Evolutionary conservation across 371 early-diverging fungal genomes (phyloP).

Genomic region (Mortierella sp.): DNA sequence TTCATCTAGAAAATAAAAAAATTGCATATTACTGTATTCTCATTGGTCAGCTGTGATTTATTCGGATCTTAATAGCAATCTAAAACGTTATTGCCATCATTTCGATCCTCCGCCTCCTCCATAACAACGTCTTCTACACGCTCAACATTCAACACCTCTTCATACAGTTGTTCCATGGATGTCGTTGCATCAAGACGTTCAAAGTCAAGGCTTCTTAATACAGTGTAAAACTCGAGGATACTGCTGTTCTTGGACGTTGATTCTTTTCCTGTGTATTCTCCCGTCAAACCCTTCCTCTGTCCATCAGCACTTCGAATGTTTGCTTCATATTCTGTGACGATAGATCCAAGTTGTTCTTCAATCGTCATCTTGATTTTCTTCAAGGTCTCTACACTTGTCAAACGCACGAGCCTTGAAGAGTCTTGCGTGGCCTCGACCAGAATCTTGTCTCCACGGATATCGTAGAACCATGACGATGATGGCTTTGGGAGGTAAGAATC

Average conservation of each 20-base stretch:
- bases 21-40: neutral
- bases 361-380: slow-evolving; percentile 42
- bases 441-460: slow-evolving; percentile 61
- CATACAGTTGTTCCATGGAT: slow-evolving; percentile 56
- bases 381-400: slow-evolving; percentile 40
- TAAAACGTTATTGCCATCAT: slow-evolving; percentile 53
- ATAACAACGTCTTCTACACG: slow-evolving; percentile 54
- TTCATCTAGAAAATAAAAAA: slow-evolving; percentile 1
- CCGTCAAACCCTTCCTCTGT: neutral
- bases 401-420: slow-evolving; percentile 39
- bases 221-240: slow-evolving; percentile 45
- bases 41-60: neutral
- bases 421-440: slow-evolving; percentile 62
- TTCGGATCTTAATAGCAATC: slow-evolving; percentile 43
- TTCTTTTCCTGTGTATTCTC: neutral
- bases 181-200: slow-evolving; percentile 56
- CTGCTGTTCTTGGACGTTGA: neutral
- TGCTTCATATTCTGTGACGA: neutral
- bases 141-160: slow-evolving; percentile 57
- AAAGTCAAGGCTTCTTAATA: slow-evolving; percentile 41
- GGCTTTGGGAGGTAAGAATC: slow-evolving; percentile 23
- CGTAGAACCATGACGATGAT: slow-evolving; percentile 59
- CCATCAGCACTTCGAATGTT: neutral
- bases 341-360: slow-evolving; percentile 17
- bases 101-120: slow-evolving; percentile 48